Base-by-base conservation (phyloP, 1,284 basidiomycete species). In the Calocybe gambosa region DNA sequence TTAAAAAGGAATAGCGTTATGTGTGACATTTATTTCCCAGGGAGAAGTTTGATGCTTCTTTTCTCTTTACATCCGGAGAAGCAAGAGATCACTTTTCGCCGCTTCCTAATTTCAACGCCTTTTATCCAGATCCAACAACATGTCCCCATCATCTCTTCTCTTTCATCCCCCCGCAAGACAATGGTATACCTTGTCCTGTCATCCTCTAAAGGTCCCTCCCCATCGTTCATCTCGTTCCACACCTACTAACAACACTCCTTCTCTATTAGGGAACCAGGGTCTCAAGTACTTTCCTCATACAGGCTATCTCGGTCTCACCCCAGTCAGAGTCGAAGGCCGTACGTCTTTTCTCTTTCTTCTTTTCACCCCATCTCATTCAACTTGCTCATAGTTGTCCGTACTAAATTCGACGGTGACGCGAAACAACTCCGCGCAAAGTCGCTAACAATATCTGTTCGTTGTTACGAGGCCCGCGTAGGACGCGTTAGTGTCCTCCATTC, bases 251-350 rank as follows among this genome's bases (percentile, higher is more conserved):
- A 19, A 42, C 36, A 37, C 6, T 31, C 29, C 3, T 31, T 12
- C 3, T 13, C 5, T 10, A 3, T 10, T 64, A 70, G 85, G 84
- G 57, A 86, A 85, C 65, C 68, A 78, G 54, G 80, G 77, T 52
- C 71, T 78, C 49, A 75, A 81, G 50, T 82, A 73, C 65, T 92
- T 89, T 65, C 87, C 89, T 48, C 70, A 78, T 70, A 66, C 70
- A 47, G 89, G 89, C 60, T 84, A 80, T 65, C 80, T 91, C 52
- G 89, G 85, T 53, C 74, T 91, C 59, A 86, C 85, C 31, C 81
- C 85, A 53, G 70, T 92, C 65, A 77, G 76, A 55, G 74, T 90
- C 55, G 81, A 88, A 63, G 89, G 89, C 29, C 29, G 29, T 31
- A 64, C 64, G 83, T 82, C 55, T 55, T 79, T n/a, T 34, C 21